Conservation (phyloP, 176 grass and related monocot species). For the Coix lacrymajobi region DNA sequence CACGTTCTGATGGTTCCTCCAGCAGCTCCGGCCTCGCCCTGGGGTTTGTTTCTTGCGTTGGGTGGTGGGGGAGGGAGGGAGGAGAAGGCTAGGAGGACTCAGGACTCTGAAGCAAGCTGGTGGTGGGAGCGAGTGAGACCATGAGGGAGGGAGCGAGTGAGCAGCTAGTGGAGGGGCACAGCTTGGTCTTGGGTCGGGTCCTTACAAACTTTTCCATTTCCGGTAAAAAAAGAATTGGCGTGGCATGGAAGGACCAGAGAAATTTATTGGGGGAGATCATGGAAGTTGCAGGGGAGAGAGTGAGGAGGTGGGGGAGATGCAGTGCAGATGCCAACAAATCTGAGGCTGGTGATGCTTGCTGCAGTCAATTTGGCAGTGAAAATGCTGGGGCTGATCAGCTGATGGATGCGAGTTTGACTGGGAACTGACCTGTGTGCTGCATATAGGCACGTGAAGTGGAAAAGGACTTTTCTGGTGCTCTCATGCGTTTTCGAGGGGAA, state of each 20-base stretch:
- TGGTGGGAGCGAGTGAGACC: constrained; percentile 33
- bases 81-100: background rate
- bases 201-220: constrained; percentile 53
- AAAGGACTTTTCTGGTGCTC: background rate
- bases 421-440: background rate
- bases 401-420: constrained; percentile 8
- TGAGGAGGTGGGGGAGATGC: background rate
- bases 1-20: background rate
- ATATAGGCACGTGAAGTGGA: background rate
- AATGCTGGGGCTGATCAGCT: background rate
- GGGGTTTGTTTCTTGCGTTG: background rate
- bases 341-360: background rate
- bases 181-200: background rate
- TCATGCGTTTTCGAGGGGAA: too few species aligned
- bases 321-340: constrained; percentile 21
- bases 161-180: constrained; percentile 26
- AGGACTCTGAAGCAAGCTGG: constrained; percentile 25
- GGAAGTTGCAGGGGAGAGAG: background rate
- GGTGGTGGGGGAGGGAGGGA: background rate
- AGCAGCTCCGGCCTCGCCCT: background rate
- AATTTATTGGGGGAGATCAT: constrained; percentile 24
- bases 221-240: constrained; percentile 39
- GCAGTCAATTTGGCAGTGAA: constrained; percentile 10
- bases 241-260: constrained; percentile 28
- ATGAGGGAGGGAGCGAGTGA: background rate